Evolutionary conservation across 2,329 filamentous ascomycete genomes (phyloP).

Genomic region (Colletotrichum camelliae): DNA sequence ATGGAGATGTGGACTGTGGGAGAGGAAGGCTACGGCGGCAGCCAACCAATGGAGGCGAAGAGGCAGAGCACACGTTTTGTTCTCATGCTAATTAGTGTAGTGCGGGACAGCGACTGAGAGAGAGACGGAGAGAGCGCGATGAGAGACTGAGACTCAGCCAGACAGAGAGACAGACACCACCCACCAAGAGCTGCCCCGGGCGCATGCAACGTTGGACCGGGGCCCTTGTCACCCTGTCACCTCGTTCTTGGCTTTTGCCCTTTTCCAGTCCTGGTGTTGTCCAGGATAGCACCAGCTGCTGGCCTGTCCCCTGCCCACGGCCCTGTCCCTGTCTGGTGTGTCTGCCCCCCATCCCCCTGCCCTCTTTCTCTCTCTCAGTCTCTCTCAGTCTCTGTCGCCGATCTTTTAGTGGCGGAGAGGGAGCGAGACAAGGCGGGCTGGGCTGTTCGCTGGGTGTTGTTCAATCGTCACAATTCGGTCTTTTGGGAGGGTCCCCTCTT

Average conservation of each 20-base stretch:
- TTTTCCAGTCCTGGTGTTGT: not conserved
- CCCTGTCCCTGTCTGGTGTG: not conserved
- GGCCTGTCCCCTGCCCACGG: not conserved
- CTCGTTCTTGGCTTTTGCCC: not conserved
- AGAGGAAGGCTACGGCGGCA: not conserved
- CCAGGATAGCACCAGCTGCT: not conserved
- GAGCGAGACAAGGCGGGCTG: not conserved
- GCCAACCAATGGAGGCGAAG: conserved; percentile 10
- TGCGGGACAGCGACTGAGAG: not conserved
- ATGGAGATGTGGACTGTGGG: not conserved
- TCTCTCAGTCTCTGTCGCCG: not conserved
- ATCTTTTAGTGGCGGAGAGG: not conserved
- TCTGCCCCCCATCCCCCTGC: not conserved
- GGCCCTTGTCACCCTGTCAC: conserved; percentile 9
- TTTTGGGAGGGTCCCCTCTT: not conserved
- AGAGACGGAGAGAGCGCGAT: not conserved
- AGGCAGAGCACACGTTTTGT: not conserved
- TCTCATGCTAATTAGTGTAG: not conserved
- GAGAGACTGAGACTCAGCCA: not conserved
- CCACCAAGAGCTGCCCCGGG: conserved; percentile 3
- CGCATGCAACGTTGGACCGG: conserved; percentile 21
- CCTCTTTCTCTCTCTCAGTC: not conserved
- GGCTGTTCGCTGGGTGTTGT: not conserved
- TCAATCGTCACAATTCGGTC: conserved; percentile 10
- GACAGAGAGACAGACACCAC: not conserved